Evolutionary conservation across 208 protist genomes (phyloP).

Genomic region (Kentomonas sorsogonicus): DNA sequence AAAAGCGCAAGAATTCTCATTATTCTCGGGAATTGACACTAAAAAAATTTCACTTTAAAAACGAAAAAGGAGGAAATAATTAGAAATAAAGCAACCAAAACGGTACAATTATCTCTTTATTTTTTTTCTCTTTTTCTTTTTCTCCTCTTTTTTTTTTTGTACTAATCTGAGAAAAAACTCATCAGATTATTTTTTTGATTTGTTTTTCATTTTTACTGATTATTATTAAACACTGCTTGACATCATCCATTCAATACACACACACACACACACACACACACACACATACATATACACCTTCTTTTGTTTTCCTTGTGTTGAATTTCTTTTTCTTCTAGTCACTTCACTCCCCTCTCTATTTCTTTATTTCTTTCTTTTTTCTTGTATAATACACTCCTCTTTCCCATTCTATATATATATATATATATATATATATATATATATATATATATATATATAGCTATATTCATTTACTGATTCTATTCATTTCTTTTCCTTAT

Average conservation of each 20-base stretch:
- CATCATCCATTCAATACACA: too few species aligned
- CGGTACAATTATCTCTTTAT: neutral
- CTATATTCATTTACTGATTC: neutral
- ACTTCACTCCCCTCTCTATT: constrained; percentile 2
- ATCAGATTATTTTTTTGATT: neutral
- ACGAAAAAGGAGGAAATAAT: constrained; percentile 1
- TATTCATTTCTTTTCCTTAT: too few species aligned
- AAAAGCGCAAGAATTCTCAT: too few species aligned
- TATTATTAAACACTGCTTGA: neutral
- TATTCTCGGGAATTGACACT: too few species aligned
- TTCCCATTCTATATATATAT: neutral
- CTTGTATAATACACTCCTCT: too few species aligned
- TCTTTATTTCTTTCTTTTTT: constrained; percentile 1
- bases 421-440: constrained; percentile 2
- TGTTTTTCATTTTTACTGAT: constrained; percentile 6
- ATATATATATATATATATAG: constrained; percentile 5
- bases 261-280: too few species aligned
- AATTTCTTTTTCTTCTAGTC: constrained; percentile 1
- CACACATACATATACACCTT: too few species aligned
- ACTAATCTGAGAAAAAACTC: neutral
- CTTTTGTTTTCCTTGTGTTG: neutral
- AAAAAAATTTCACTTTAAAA: too few species aligned
- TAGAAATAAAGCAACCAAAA: neutral
- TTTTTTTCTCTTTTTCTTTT: constrained; percentile 5
- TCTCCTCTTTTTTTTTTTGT: constrained; percentile 6